Base-by-base conservation (phyloP, 495 filamentous ascomycete species). In the Penicillium fimorum region DNA sequence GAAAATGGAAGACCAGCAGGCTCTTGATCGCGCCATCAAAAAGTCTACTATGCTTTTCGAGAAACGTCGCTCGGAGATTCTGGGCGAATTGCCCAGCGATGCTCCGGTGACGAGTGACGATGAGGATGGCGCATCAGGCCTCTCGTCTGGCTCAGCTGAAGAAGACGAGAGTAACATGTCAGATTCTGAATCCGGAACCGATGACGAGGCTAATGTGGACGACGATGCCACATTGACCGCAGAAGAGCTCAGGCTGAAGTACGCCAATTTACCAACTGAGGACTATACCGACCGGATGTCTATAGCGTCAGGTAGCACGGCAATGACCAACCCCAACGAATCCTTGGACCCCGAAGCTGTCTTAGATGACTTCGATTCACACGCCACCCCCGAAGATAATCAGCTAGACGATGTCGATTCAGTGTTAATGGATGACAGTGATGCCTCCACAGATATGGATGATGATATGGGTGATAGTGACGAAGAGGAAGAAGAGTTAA, bases 381-480 rank as follows among this genome's bases (percentile, higher is more conserved):
- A 61, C 5, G 50, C 59, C 0, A 56, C 57, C 18, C 60, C 65
- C n/a, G 63, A 54, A 12, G 59, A 69, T 32, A 47, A 65, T n/a
- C 67, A 82, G 53, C 56, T 83, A 5, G 89, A 90, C 24, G 85
- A 92, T 54, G 82, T 88, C 45, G 86, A 88, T 63, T 77, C 81
- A 22, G 75, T 81, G 27, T 72, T 91, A 38, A 72, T 87, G 63
- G 87, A 90, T 55, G 87, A 89, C 53, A 89, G 83, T 40, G 90
- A 94, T 61, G 87, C 88, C 57, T 94, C 90, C 10, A 86, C 89
- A 7, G 89, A 93, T 56, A 96, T 96, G 92, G 87, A 92, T 61
- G 87, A 92, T 63, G 89, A 93, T 58, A 82, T 89, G 70, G 84
- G 83, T 25, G 87, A 88, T 30, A 86, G 78, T 38, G 86, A 88